Percentiles rank a stretch among this genome's conserved stretches.
Conservation (phyloP, 352 stramenopile genomes). For the Pythium guiyangense region DNA sequence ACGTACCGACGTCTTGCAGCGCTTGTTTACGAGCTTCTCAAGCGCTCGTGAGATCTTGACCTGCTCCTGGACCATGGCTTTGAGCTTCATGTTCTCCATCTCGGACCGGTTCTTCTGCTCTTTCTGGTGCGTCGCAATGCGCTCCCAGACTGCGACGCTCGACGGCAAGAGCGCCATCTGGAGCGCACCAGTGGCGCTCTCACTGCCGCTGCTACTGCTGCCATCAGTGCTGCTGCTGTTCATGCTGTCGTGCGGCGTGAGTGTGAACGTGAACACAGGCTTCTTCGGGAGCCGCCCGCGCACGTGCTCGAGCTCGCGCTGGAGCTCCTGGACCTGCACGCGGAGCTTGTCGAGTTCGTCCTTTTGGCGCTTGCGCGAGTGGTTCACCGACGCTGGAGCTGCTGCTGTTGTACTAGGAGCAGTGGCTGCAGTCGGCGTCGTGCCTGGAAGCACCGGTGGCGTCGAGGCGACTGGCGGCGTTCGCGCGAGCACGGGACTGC, state of each 20-base stretch:
- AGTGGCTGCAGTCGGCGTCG: neutral
- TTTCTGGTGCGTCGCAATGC: slow-evolving; percentile 60
- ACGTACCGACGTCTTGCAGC: slow-evolving; percentile 36
- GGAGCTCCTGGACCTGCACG: slow-evolving; percentile 53
- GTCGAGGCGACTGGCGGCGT: neutral
- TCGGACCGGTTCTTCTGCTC: slow-evolving; percentile 62
- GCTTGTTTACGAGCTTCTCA: slow-evolving; percentile 48
- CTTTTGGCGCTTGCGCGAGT: slow-evolving; percentile 51
- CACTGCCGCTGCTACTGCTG: neutral
- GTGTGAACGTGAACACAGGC: neutral
- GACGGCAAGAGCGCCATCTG: slow-evolving; percentile 7
- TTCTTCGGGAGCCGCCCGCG: slow-evolving; percentile 10
- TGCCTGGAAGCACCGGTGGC: neutral
- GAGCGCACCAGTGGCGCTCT: neutral
- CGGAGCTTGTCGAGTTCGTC: slow-evolving; percentile 44
- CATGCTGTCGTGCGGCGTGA: neutral
- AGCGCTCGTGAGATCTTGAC: slow-evolving; percentile 53
- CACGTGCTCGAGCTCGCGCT: slow-evolving; percentile 32
- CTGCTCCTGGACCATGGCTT: slow-evolving; percentile 46
- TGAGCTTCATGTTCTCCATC: slow-evolving; percentile 66
- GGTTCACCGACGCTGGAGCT: slow-evolving; percentile 21
- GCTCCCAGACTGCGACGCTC: slow-evolving; percentile 38
- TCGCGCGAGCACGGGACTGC: neutral
- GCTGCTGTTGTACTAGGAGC: neutral
- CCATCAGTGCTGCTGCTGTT: too few relatives aligned